Base-by-base conservation (phyloP, 176 grass and related monocot genomes). In the Canna indica region DNA sequence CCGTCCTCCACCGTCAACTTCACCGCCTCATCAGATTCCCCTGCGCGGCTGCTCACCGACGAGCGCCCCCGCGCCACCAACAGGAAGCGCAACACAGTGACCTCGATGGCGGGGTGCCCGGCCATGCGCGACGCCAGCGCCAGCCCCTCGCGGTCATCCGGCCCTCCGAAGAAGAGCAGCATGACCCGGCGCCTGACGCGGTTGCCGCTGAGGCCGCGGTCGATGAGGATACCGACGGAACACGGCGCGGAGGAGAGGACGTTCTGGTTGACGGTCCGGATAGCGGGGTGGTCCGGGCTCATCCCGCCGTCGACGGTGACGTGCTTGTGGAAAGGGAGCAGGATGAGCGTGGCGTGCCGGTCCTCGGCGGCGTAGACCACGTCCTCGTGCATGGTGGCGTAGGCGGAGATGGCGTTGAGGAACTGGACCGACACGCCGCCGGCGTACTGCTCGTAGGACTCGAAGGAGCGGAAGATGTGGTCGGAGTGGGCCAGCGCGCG, bases 311-410 rank as follows among this genome's bases (percentile, higher is more conserved):
- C 88, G 33, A 91, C 79, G 1, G 77, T 69, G 13, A 75, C 73
- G 31, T 88, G 81, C 91, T 84, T 96, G 85, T 96, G 91, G 83
- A 96, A 96, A 0, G 88, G 85, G 65, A 96, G 76, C 36, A 96
- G 25, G 71, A 96, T 79, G 5, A 96, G 47, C 3, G 91, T 83
- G 8, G 78, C 75, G 75, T 88, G 81, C 59, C 66, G 72, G 54
- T 88, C 73, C 81, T 96, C 85, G 6, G 88, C 85, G 0, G 78
- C 85, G 35, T 75, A 22, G 4, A 84, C 74, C 16, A 88, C 62
- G 60, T 96, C 91, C 35, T 96, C 88, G 57, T 96, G 83, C 88
- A 91, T 96, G 2, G 76, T 83, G 38, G 4, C 12, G 72, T 88
- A 91, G 2, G 83, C 60, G 0, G 88, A 96, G 20, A 96, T 75